Evolutionary conservation across 495 filamentous ascomycete species (phyloP), one percentile per base, ranked within the genome.

Genomic region (Tuber melanosporum): DNA sequence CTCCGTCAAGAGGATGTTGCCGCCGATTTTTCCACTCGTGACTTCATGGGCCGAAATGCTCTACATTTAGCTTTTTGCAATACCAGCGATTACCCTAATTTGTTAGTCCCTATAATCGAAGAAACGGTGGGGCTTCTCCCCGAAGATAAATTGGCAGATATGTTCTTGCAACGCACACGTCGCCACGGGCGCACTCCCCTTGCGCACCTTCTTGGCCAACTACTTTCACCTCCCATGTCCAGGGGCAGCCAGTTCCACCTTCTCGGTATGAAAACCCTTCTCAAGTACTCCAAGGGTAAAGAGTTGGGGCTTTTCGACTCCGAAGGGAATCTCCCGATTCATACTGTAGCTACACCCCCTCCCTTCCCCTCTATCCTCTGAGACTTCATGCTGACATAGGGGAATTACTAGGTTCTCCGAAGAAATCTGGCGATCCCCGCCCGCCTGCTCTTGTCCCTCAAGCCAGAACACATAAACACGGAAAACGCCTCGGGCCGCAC

Each of bases 401-500:
- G 57, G 26, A 15, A 66, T 44, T 45, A 75, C 75, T 44, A 82
- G 80, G 22, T 49, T 1, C 75, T 77, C 52, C 79, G 76, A 74
- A 39, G 22, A 1, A 73, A 44, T 45, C 26, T 71, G 22, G 39
- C 74, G 20, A 62, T 73, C 7, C 43, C 36, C 39, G 73, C 77
- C 41, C 62, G 22, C 6, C 73, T 82, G 0, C n/a, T 79, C 43
- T 45, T 75, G 26, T 41, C 76, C 22, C 44, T 78, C 32, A 76
- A 73, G 12, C 80, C 80, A 36, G 80, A 82, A 19, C 73, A 76
- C 39, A 74, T 79, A 22, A 73, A 79, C 71, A 42, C 57, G 6
- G 80, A 82, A 73, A 82, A 82, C 8, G 80, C 80, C 20, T 79
- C 78, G 70, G 80, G 80, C 47, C 80, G 79, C 20, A 82, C 80